Percentiles rank a stretch among this genome's conserved stretches.
phyloP scores from a whole-genome alignment of 1,284 basidiomycete species.

The Stygiomarasmius scandens region DNA sequence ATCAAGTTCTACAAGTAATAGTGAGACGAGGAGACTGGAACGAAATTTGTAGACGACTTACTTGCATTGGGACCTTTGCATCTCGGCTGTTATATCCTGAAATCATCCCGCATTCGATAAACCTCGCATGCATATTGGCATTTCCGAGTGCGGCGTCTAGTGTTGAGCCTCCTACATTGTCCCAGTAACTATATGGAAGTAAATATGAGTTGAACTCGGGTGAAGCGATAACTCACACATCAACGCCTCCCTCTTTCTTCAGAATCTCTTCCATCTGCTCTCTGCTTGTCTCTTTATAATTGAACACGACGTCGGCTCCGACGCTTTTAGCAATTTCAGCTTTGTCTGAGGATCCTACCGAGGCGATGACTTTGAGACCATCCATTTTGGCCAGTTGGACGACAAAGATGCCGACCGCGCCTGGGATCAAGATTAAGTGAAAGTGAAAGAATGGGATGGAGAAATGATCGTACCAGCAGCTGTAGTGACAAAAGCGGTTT shows the following conservation, averaged over 20 bases:
- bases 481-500: slow-evolving; percentile 56
- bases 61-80: slow-evolving; percentile 29
- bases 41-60: slow-evolving; percentile 14
- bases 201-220: not conserved
- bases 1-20: slow-evolving; percentile 26
- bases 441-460: not conserved
- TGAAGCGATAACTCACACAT: slow-evolving; percentile 39
- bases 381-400: slow-evolving; percentile 54
- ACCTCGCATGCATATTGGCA: not conserved
- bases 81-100: slow-evolving; percentile 34
- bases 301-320: slow-evolving; percentile 73
- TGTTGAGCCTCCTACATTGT: slow-evolving; percentile 68
- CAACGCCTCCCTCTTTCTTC: slow-evolving; percentile 58
- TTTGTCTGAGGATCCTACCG: slow-evolving; percentile 65
- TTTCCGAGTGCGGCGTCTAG: slow-evolving; percentile 57
- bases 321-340: slow-evolving; percentile 53
- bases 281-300: slow-evolving; percentile 63
- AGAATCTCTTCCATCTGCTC: slow-evolving; percentile 52
- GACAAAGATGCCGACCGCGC: slow-evolving; percentile 39
- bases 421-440: slow-evolving; percentile 9
- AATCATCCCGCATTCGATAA: slow-evolving; percentile 14
- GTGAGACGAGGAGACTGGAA: not conserved
- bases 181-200: slow-evolving; percentile 39
- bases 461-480: slow-evolving; percentile 48
- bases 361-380: slow-evolving; percentile 63